phyloP scores from a whole-genome alignment of 176 grass and related monocot species.

The Zoysia japonica region DNA sequence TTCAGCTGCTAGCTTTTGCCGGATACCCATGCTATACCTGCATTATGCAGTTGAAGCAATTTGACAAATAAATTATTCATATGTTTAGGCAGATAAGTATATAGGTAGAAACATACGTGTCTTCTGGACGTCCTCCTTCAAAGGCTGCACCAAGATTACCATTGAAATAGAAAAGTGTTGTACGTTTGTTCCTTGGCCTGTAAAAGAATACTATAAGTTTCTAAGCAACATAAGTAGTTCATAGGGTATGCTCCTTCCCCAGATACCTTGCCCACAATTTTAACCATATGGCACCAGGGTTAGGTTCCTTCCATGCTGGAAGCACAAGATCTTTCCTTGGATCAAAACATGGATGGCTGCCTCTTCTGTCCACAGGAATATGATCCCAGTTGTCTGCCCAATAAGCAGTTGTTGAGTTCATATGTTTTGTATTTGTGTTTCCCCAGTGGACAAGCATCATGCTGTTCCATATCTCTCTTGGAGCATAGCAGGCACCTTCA shows the following conservation, averaged over 20 bases:
- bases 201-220: conserved; percentile 15
- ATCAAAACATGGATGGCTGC: conserved; percentile 87
- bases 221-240: conserved; percentile 32
- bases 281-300: conserved; percentile 85
- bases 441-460: conserved; percentile 99
- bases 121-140: conserved; percentile 75
- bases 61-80: conserved; percentile 20
- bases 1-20: conserved; percentile 86
- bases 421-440: conserved; percentile 92
- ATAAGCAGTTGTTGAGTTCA: conserved; percentile 89
- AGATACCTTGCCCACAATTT: conserved; percentile 84
- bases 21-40: conserved; percentile 94
- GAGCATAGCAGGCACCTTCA: conserved; percentile 98
- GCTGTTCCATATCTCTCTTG: conserved; percentile 93
- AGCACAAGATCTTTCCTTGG: conserved; percentile 85
- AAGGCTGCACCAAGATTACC: conserved; percentile 94
- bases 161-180: conserved; percentile 94
- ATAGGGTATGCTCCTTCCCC: conserved; percentile 1
- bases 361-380: conserved; percentile 81
- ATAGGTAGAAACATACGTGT: conserved; percentile 61
- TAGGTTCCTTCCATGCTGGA: conserved; percentile 87
- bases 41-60: conserved; percentile 45
- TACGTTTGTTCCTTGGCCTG: conserved; percentile 73
- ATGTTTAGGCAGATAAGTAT: conserved; percentile 28
- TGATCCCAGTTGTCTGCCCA: conserved; percentile 84